Conservation (phyloP, 2,329 filamentous ascomycete genomes). For the Botryotinia convoluta region DNA sequence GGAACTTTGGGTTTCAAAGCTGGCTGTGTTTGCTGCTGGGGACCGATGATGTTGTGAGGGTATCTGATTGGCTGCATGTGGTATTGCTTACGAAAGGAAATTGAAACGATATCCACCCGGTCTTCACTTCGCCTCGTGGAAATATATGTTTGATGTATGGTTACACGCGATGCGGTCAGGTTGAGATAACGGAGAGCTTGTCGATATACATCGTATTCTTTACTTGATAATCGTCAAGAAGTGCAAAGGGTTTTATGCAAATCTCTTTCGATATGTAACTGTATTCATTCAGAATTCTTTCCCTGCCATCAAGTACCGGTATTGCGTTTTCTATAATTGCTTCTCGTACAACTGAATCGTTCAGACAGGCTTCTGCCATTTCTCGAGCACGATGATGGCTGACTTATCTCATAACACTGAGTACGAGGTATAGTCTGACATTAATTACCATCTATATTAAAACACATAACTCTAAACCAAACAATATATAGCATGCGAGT, state of each 20-base stretch:
- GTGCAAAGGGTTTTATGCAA: no score
- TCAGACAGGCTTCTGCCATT: background rate
- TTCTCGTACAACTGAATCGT: background rate
- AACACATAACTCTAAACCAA: background rate
- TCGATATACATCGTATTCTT: background rate
- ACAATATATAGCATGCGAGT: background rate
- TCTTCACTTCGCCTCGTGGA: background rate
- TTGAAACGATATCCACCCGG: background rate
- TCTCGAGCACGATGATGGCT: background rate
- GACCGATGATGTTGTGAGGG: background rate
- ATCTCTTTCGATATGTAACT: background rate
- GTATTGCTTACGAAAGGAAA: background rate
- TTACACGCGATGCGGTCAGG: background rate
- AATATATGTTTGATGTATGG: background rate
- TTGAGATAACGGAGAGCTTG: background rate
- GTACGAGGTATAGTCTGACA: background rate
- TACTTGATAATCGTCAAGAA: background rate
- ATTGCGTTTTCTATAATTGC: background rate
- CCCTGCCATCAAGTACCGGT: background rate
- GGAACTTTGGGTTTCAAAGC: background rate
- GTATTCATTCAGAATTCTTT: background rate
- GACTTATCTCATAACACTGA: background rate
- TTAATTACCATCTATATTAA: background rate
- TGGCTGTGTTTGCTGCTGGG: background rate
- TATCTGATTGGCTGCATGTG: background rate